phyloP scores from a whole-genome alignment of 768 basidiomycete genomes.

The Fibroporia radiculosa region DNA sequence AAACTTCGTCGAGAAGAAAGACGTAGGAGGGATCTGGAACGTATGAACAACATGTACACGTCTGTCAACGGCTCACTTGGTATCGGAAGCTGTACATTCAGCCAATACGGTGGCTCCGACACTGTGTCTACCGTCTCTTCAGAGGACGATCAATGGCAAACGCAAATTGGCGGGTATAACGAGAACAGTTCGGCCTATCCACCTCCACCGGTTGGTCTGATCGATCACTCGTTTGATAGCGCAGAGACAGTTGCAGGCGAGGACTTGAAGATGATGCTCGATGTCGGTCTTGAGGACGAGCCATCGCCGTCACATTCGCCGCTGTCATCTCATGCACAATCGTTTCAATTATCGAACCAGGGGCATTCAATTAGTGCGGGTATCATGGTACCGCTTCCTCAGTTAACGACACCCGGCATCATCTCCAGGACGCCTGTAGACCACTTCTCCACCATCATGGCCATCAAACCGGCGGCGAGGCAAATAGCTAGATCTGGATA shows the following conservation, averaged over 20 bases:
- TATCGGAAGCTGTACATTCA: conserved; percentile 40
- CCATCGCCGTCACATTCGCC: conserved; percentile 38
- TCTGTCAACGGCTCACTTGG: conserved; percentile 56
- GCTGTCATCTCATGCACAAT: conserved; percentile 34
- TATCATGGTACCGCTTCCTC: conserved; percentile 47
- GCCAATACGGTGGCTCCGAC: conserved; percentile 73
- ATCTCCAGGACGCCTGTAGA: no score
- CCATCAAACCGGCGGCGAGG: no score
- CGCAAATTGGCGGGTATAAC: conserved; percentile 93
- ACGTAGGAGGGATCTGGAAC: conserved; percentile 74
- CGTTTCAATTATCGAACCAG: conserved; percentile 59
- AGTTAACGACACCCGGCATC: conserved; percentile 38
- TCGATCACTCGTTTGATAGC: conserved; percentile 30
- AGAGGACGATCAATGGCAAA: conserved; percentile 94
- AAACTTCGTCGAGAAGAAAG: conserved; percentile 86
- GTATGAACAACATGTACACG: conserved; percentile 64
- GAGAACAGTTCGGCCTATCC: conserved; percentile 74
- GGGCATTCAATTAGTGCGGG: no score
- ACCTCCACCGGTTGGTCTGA: conserved; percentile 74
- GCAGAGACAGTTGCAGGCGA: conserved; percentile 51
- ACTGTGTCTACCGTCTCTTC: conserved; percentile 75
- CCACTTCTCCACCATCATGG: no score
- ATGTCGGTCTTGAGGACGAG: conserved; percentile 78
- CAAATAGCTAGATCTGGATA: no score
- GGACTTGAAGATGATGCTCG: conserved; percentile 89